These are phyloP conservation scores for Lipomyces lipofer DNA, from an alignment of 805 yeast genomes.

Conservation along the genomic window DNA sequence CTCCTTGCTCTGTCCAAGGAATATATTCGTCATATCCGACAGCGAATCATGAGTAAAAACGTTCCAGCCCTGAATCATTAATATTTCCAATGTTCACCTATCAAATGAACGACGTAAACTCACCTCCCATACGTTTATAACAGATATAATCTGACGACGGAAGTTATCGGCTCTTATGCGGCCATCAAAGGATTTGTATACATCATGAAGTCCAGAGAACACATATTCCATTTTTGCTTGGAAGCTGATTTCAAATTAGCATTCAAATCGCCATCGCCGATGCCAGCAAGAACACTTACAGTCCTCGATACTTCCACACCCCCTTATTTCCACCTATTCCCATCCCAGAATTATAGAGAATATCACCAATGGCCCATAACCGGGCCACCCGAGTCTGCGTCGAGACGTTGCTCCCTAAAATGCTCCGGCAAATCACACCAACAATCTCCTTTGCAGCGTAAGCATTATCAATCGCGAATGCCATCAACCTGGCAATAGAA, in stretches of 20 bases:
- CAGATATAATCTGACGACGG: constrained; percentile 22
- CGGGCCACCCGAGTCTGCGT: constrained; percentile 30
- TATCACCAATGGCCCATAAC: constrained; percentile 35
- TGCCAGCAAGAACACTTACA: constrained; percentile 15
- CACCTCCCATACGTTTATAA: constrained; percentile 30
- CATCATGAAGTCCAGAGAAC: constrained; percentile 15
- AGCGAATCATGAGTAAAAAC: constrained; percentile 26
- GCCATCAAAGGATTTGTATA: constrained; percentile 24
- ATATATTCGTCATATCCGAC: constrained; percentile 12
- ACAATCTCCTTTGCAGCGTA: constrained; percentile 34
- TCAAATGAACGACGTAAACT: not conserved
- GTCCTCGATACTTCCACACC: constrained; percentile 28
- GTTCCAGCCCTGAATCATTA: constrained; percentile 27
- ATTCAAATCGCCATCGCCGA: not conserved
- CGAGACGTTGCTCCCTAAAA: constrained; percentile 21
- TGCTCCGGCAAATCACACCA: constrained; percentile 30
- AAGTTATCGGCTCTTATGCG: constrained; percentile 31
- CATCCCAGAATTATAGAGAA: constrained; percentile 33
- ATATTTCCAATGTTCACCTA: not conserved
- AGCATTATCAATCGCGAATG: constrained; percentile 35
- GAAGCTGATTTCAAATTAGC: constrained; percentile 8
- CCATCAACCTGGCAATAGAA: constrained; percentile 37
- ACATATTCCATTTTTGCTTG: constrained; percentile 20
- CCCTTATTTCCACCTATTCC: constrained; percentile 27
- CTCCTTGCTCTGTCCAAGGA: constrained; percentile 15